Percentiles rank a stretch among this genome's conserved stretches.
phyloP scores from a whole-genome alignment of 306 rosid genomes.

The Pyrus bretschneideri region DNA sequence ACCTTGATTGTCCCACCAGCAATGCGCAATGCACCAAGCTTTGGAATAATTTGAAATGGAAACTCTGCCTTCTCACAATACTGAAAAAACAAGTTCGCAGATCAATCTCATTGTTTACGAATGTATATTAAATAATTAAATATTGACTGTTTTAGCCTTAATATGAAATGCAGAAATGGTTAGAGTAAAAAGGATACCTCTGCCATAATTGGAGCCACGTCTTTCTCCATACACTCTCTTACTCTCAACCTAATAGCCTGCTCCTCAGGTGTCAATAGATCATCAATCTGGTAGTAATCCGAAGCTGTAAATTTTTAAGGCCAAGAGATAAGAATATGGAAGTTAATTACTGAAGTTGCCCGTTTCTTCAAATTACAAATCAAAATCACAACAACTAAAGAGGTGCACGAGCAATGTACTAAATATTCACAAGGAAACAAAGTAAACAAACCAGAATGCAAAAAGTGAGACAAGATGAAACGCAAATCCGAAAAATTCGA shows the following conservation, averaged over 20 bases:
- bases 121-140: not conserved
- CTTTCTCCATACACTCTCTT: conserved; percentile 58
- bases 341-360: too few species aligned
- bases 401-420: not conserved
- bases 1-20: conserved; percentile 89
- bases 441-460: not conserved
- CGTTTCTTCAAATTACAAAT: too few species aligned
- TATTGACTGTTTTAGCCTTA: not conserved
- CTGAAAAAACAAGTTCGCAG: conserved; percentile 23
- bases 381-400: too few species aligned
- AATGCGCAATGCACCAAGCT: conserved; percentile 37
- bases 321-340: too few species aligned
- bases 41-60: conserved; percentile 72
- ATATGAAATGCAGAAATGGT: not conserved
- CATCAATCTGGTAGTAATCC: conserved; percentile 56
- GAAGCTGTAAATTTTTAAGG: conserved; percentile 30
- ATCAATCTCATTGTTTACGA: not conserved
- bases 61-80: conserved; percentile 89
- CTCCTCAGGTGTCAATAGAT: conserved; percentile 64
- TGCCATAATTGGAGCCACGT: conserved; percentile 76
- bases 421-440: not conserved
- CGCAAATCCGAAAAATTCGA: not conserved
- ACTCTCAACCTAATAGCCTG: conserved; percentile 50
- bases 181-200: conserved; percentile 36
- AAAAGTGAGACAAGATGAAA: not conserved